A percentile compares a stretch with the other conserved stretches of the same genome.
Conservation (phyloP, 169 alveolate genomes). For the Cryptosporidium tyzzeri region DNA sequence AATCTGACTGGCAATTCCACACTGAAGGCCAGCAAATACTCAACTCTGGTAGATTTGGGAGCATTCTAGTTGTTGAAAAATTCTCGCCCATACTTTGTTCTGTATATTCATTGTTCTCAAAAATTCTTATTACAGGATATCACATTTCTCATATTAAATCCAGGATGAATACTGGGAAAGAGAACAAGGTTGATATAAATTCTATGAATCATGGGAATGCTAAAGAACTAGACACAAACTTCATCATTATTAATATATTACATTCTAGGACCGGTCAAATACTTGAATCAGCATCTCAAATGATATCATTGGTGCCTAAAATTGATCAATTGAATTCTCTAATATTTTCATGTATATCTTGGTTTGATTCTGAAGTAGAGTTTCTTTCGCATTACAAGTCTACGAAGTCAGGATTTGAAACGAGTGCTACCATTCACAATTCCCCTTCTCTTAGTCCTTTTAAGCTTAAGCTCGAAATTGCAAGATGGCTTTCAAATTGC, state of each 20-base stretch:
- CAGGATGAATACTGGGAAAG: conserved; percentile 13
- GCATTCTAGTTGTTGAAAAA: background rate
- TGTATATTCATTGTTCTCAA: conserved; percentile 17
- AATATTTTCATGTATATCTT: conserved; percentile 36
- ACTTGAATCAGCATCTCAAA: conserved; percentile 37
- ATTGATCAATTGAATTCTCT: background rate
- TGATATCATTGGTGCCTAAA: conserved; percentile 6
- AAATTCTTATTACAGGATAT: conserved; percentile 1
- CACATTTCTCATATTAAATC: conserved; percentile 3
- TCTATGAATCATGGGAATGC: background rate
- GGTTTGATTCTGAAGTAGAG: conserved; percentile 49
- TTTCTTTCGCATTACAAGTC: conserved; percentile 6
- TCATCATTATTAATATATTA: conserved; percentile 19
- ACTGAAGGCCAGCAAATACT: background rate
- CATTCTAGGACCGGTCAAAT: conserved; percentile 55
- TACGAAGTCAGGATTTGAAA: background rate
- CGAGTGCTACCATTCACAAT: background rate
- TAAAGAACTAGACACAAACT: background rate
- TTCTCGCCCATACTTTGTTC: conserved; percentile 45
- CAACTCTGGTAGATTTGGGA: conserved; percentile 10
- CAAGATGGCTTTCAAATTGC: conserved; percentile 39
- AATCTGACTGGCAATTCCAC: conserved; percentile 1
- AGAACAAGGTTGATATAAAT: background rate
- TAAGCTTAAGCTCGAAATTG: conserved; percentile 16
- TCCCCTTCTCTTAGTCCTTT: background rate